Evolutionary conservation across 192 early-diverging fungal genomes (phyloP), one percentile per base, ranked within the genome.

Genomic region (Phycomyces nitens): DNA sequence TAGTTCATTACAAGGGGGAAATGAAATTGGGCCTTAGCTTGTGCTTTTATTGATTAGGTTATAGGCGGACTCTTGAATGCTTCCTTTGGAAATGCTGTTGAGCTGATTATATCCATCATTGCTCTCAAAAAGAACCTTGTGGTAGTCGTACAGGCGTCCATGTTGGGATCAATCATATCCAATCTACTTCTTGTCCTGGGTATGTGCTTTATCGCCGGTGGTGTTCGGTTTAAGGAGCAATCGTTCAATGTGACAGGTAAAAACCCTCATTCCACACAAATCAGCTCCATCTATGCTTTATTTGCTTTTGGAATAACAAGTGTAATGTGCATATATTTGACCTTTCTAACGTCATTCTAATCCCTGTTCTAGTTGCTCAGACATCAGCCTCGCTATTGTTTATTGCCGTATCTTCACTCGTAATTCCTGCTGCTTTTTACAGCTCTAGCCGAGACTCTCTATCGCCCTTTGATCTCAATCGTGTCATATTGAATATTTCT

Each of bases 161-260:
- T 96, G 56, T 70, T 96, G 0, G 96, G 96, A 42, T 94, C 92
- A 8, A 89, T 98, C 54, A 78, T 98, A 11, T 91, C 88, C 66
- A 97, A 95, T 73, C 59, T 97, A 52, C 72, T 95, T 18, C 76
- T 95, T 60, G 93, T 96, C 2, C 77, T 92, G 3, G 95, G 95
- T 29, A 79, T 90, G 64, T 92, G 89, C 61, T 96, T 95, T 80
- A 78, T 95, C 43, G 80, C 80, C 58, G 94, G 93, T 47, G 94
- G 95, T 20, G n/a, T 88, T 56, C 84, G 88, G 47, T 82, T 81
- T 74, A 82, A 85, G 66, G 82, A 83, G 63, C 92, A 93, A 69
- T 68, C 61, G 1, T 92, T 88, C 68, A 88, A 87, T 60, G 53
- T 66, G 16, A 87, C 86, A n/a, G 44, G 44, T 47, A 47, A 42